phyloP scores from a whole-genome alignment of 2,329 filamentous ascomycete genomes.

The Colletotrichum sp. region DNA sequence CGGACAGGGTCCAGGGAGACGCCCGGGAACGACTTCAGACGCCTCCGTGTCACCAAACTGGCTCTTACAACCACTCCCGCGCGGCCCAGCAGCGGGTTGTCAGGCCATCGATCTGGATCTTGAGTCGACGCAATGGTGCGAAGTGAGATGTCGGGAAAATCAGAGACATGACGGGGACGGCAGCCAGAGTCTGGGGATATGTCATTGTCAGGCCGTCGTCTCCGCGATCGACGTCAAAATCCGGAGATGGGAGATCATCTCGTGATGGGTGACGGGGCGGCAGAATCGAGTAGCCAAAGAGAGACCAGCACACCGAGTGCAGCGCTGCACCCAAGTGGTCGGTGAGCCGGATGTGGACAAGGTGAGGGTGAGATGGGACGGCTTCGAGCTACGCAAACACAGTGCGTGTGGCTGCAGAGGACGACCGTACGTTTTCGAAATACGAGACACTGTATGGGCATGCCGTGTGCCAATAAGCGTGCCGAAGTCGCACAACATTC shows the following conservation, averaged over 20 bases:
- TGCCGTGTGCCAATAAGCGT: not conserved
- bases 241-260: conserved; percentile 6
- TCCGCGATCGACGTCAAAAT: not conserved
- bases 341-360: conserved; percentile 1
- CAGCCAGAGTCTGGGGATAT: not conserved
- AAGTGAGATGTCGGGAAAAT: not conserved
- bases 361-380: not conserved
- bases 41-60: conserved; percentile 12
- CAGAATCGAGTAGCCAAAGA: not conserved
- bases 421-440: not conserved
- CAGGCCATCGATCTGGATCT: not conserved
- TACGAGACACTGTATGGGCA: not conserved
- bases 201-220: not conserved
- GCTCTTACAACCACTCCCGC: conserved; percentile 6
- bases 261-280: not conserved
- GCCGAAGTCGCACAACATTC: conserved; percentile 10
- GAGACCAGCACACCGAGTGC: not conserved
- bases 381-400: not conserved
- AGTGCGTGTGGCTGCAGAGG: not conserved
- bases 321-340: not conserved
- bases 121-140: not conserved
- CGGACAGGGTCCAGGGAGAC: not conserved
- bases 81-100: not conserved
- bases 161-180: not conserved
- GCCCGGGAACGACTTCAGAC: conserved; percentile 1